Conservation (phyloP, 495 filamentous ascomycete species). For the Neurospora tetrasperma region DNA sequence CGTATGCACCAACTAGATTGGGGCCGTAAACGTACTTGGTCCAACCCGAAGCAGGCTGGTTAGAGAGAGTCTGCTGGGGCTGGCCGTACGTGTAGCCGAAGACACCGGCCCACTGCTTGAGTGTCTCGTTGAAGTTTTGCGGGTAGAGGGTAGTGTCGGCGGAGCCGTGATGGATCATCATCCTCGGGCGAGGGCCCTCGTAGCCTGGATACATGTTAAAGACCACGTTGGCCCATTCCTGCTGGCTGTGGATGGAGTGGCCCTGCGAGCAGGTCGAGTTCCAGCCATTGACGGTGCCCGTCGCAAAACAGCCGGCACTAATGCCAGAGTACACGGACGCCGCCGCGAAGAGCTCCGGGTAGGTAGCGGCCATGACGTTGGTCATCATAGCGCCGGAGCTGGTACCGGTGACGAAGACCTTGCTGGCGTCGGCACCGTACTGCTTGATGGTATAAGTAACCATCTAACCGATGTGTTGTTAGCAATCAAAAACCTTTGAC, state of each 20-base stretch:
- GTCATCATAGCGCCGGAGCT: slow-evolving; percentile 43
- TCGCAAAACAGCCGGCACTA: too few species aligned
- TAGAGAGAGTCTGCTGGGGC: slow-evolving; percentile 19
- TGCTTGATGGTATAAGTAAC: slow-evolving; percentile 39
- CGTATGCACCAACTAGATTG: slow-evolving; percentile 30
- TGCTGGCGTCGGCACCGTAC: slow-evolving; percentile 38
- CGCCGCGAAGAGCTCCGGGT: slow-evolving; percentile 47
- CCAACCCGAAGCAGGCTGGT: slow-evolving; percentile 23
- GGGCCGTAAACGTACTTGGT: slow-evolving; percentile 39
- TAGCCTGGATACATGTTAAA: slow-evolving; percentile 38
- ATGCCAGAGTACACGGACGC: slow-evolving; percentile 36
- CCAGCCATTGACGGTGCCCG: slow-evolving; percentile 30
- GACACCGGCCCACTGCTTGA: slow-evolving; percentile 45
- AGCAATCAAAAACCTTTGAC: not conserved
- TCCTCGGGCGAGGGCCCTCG: slow-evolving; percentile 41
- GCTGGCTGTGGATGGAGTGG: slow-evolving; percentile 26
- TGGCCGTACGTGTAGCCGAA: slow-evolving; percentile 28
- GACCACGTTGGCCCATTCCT: slow-evolving; percentile 36
- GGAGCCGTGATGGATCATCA: slow-evolving; percentile 47
- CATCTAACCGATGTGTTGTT: slow-evolving; percentile 28
- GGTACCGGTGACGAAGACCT: slow-evolving; percentile 42
- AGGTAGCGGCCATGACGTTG: slow-evolving; percentile 48
- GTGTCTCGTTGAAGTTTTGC: slow-evolving; percentile 39
- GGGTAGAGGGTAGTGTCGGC: slow-evolving; percentile 37
- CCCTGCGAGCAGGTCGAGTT: slow-evolving; percentile 35